These are phyloP conservation scores for Asclepias syriaca DNA, from an alignment of 257 asterid species.

Conservation along the genomic window DNA sequence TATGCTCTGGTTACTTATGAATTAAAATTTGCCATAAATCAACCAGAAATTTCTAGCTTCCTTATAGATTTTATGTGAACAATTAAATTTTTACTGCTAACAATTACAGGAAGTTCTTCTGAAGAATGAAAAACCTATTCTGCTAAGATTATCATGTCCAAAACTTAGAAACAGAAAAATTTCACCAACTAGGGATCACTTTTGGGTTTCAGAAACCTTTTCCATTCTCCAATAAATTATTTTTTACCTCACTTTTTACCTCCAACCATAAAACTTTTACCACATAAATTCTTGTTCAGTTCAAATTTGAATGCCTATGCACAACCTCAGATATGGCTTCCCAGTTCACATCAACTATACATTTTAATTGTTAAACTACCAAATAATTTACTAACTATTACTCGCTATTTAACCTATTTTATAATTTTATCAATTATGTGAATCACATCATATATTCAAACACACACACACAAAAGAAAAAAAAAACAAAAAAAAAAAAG, in stretches of 20 bases:
- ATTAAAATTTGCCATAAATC: not conserved
- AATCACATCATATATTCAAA: too few species aligned
- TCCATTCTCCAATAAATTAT: not conserved
- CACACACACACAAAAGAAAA: too few species aligned
- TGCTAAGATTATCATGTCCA: not conserved
- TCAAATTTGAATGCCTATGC: too few species aligned
- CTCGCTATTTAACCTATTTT: too few species aligned
- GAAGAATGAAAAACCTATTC: not conserved
- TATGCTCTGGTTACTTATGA: not conserved
- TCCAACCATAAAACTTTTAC: too few species aligned
- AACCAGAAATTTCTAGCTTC: not conserved
- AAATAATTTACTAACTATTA: too few species aligned
- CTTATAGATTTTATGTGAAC: not conserved
- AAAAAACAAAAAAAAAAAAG: too few species aligned
- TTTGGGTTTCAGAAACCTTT: too few species aligned
- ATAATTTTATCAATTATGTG: too few species aligned
- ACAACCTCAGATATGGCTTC: too few species aligned
- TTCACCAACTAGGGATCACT: not conserved
- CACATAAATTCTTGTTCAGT: not conserved
- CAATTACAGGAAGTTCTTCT: not conserved
- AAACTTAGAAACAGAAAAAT: not conserved
- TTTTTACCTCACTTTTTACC: not conserved
- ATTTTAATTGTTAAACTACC: too few species aligned
- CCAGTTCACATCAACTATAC: too few species aligned
- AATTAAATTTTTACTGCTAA: not conserved